phyloP scores from a whole-genome alignment of 75 land plant genomes.

The Selaginella moellendorffii region DNA sequence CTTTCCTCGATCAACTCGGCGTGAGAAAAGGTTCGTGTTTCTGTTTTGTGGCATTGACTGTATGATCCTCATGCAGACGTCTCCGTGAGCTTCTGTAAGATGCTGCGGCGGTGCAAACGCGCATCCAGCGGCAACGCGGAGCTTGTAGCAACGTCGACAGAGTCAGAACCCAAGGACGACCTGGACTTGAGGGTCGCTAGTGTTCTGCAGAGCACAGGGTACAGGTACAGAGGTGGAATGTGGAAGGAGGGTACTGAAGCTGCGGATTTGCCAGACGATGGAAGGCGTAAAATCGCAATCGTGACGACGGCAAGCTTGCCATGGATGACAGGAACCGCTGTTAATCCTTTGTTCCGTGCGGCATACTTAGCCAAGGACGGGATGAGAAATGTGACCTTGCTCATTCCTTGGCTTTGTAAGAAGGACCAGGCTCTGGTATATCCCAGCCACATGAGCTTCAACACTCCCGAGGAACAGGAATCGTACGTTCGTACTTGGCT shows the following conservation, averaged over 20 bases:
- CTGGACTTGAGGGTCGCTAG: constrained; percentile 80
- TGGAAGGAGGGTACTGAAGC: constrained; percentile 28
- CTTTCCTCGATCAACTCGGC: constrained; percentile 79
- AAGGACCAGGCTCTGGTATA: constrained; percentile 79
- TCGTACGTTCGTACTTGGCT: constrained; percentile 76
- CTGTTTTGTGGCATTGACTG: too few species aligned
- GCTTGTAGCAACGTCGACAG: constrained; percentile 16
- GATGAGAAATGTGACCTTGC: constrained; percentile 69
- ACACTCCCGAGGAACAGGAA: constrained; percentile 87
- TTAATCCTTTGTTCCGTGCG: constrained; percentile 89
- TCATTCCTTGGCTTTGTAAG: constrained; percentile 94
- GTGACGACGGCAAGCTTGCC: constrained; percentile 97
- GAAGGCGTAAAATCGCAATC: constrained; percentile 73
- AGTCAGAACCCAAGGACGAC: constrained; percentile 39
- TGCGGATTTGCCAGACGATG: constrained; percentile 26
- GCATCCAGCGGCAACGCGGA: constrained; percentile 22
- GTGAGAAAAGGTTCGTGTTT: constrained; percentile 47
- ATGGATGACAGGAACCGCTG: constrained; percentile 99
- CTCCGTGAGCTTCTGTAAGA: constrained; percentile 69
- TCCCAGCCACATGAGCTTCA: constrained; percentile 61
- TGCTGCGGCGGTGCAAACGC: constrained; percentile 44
- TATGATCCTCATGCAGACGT: constrained; percentile 35
- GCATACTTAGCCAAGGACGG: constrained; percentile 74
- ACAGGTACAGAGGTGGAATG: constrained; percentile 55
- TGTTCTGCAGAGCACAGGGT: constrained; percentile 87